Evolutionary conservation across 163 green algal genomes (phyloP), one percentile per base, ranked within the genome.

Genomic region (Smithsoniella earleae): DNA sequence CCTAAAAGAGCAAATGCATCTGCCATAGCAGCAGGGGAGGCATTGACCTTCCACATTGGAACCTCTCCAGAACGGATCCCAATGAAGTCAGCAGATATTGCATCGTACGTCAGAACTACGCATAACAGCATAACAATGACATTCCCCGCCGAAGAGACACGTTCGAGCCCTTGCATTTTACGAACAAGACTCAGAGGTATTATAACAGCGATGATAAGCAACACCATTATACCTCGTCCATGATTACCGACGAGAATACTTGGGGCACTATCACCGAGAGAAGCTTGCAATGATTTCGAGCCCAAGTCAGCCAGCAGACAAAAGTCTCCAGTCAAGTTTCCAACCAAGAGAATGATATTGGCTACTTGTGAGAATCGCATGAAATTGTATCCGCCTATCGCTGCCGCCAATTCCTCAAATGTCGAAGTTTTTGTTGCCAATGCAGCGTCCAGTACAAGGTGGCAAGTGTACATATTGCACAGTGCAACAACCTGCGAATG

Each of bases 1-100:
- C 77, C 86, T 36, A 91, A 73, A 2, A 87, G 76, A 30, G 81
- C 76, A 66, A 91, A 88, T 0, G 82, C 80, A 64, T 88, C 80
- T 1, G 85, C 79, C 63, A 89, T 75, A 27, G 62, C 25, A 73
- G 62, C 74, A 74, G 75, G 16, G n/a, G 18, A 45, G 3, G 58
- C 58, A 34, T 13, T 36, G 4, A 69, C 16, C 8, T 18, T 43
- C 58, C 58, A 69, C 18, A 69, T 30, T 5, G 58, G 58, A 30
- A 69, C 58, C 58, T 69, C 58, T 25, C 58, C 58, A 16, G n/a
- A 38, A 31, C 10, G 18, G 25, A 69, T 43, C 30, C 58, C 58
- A 34, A 22, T n/a, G 58, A 69, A 69, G n/a, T 33, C 58, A 40
- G 20, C 28, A 1, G 58, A 30, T 10, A 40, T n/a, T 4, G 58